These are phyloP conservation scores for Cucurbita maxima DNA, from an alignment of 306 rosid genomes.

Conservation along the genomic window DNA sequence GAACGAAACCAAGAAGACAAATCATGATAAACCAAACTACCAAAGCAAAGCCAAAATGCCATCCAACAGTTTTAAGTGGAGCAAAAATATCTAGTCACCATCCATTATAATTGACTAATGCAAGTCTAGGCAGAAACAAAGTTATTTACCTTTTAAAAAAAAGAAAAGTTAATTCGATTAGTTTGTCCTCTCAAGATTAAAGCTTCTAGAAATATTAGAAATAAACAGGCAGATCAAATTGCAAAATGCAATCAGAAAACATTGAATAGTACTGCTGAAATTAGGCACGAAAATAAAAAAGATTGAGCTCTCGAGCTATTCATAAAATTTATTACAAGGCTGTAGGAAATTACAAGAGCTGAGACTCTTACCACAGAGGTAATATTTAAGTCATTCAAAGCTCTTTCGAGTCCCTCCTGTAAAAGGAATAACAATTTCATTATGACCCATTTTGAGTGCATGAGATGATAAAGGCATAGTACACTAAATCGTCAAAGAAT, in stretches of 20 bases:
- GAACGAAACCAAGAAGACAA: background rate
- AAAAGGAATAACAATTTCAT: background rate
- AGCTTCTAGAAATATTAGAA: background rate
- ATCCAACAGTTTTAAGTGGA: background rate
- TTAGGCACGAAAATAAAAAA: background rate
- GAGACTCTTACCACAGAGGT: constrained; percentile 55
- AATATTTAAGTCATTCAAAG: constrained; percentile 43
- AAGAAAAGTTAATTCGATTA: background rate
- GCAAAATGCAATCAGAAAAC: background rate
- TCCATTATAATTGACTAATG: background rate
- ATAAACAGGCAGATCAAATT: background rate
- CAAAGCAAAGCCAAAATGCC: background rate
- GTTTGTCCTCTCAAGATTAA: background rate
- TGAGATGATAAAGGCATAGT: background rate
- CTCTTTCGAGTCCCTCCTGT: constrained; percentile 51
- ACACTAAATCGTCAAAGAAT: background rate
- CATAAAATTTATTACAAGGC: constrained; percentile 5
- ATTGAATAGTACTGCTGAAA: background rate
- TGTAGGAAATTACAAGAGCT: background rate
- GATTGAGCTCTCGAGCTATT: background rate
- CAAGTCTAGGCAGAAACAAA: background rate
- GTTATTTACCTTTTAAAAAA: background rate
- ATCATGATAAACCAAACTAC: background rate
- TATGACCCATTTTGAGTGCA: background rate
- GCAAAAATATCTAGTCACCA: background rate